These are phyloP conservation scores for Linnemannia hyalina DNA, from an alignment of 192 early-diverging fungal genomes.

Conservation along the genomic window DNA sequence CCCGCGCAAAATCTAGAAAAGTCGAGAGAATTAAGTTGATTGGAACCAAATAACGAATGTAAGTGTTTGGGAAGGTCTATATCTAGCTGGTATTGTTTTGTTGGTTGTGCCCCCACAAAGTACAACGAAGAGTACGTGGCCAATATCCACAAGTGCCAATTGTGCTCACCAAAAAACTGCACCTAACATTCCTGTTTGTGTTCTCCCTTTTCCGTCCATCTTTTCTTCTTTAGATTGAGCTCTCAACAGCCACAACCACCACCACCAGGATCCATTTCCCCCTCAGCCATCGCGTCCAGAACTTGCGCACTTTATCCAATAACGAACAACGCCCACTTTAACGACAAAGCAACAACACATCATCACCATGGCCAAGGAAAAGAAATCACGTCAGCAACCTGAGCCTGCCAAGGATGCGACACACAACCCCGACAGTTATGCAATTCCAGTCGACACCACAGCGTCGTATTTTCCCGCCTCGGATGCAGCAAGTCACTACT, in stretches of 20 bases:
- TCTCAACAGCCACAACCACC: not conserved
- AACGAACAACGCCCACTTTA: no score
- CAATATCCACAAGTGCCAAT: not conserved
- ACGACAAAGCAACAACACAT: not conserved
- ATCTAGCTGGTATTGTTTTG: not conserved
- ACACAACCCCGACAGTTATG: not conserved
- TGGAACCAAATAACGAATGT: not conserved
- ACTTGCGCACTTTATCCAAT: not conserved
- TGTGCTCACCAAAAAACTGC: not conserved
- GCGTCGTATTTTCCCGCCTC: not conserved
- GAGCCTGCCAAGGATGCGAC: not conserved
- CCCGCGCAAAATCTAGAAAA: not conserved
- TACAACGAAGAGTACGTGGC: not conserved
- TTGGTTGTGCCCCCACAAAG: not conserved
- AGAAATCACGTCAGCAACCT: not conserved
- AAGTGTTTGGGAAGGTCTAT: not conserved
- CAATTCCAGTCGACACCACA: not conserved
- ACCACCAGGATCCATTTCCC: not conserved
- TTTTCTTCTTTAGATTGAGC: constrained; percentile 12
- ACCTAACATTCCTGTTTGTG: constrained; percentile 26
- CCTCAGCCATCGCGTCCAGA: not conserved
- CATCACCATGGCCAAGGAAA: not conserved
- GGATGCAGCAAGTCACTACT: constrained; percentile 35
- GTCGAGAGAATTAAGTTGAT: not conserved
- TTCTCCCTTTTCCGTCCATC: not conserved